These are phyloP conservation scores for Cudoniella acicularis DNA, from an alignment of 495 filamentous ascomycete genomes.

Conservation along the genomic window DNA sequence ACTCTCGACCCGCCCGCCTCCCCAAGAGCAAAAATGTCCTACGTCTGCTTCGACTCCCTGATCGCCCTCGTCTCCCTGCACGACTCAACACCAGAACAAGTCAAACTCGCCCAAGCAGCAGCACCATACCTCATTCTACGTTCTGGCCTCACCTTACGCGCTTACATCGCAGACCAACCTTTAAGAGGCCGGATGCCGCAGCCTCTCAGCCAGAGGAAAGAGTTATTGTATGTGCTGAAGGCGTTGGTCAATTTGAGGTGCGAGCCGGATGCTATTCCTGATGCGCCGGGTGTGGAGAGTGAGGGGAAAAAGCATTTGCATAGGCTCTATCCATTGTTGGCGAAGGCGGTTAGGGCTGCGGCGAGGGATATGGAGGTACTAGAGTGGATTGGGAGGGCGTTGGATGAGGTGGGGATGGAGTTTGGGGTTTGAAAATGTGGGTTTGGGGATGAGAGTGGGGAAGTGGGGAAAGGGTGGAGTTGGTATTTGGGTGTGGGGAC, in stretches of 20 bases:
- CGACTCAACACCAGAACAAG: slow-evolving; percentile 27
- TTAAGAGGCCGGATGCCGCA: slow-evolving; percentile 89
- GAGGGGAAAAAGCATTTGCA: slow-evolving; percentile 67
- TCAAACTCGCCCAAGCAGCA: slow-evolving; percentile 66
- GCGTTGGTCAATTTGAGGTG: slow-evolving; percentile 61
- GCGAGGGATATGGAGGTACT: slow-evolving; percentile 60
- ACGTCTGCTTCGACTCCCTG: slow-evolving; percentile 76
- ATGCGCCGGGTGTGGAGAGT: slow-evolving; percentile 51
- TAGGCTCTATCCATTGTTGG: slow-evolving; percentile 77
- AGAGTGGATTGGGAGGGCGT: slow-evolving; percentile 49
- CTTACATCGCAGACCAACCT: slow-evolving; percentile 89
- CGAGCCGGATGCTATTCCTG: slow-evolving; percentile 68
- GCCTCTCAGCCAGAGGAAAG: slow-evolving; percentile 73
- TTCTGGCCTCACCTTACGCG: slow-evolving; percentile 69
- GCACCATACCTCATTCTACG: slow-evolving; percentile 84
- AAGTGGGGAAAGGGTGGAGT: background rate
- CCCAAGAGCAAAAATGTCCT: slow-evolving; percentile 66
- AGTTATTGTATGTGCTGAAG: slow-evolving; percentile 67
- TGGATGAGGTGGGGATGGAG: slow-evolving; percentile 65
- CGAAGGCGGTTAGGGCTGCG: slow-evolving; percentile 64
- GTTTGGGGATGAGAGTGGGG: background rate
- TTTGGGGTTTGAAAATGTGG: slow-evolving; percentile 42
- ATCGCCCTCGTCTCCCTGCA: slow-evolving; percentile 63
- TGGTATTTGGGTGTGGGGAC: background rate
- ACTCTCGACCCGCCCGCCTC: slow-evolving; percentile 65